Evolutionary conservation across 2,329 filamentous ascomycete species (phyloP).

Genomic region (Colletotrichum kahawae): DNA sequence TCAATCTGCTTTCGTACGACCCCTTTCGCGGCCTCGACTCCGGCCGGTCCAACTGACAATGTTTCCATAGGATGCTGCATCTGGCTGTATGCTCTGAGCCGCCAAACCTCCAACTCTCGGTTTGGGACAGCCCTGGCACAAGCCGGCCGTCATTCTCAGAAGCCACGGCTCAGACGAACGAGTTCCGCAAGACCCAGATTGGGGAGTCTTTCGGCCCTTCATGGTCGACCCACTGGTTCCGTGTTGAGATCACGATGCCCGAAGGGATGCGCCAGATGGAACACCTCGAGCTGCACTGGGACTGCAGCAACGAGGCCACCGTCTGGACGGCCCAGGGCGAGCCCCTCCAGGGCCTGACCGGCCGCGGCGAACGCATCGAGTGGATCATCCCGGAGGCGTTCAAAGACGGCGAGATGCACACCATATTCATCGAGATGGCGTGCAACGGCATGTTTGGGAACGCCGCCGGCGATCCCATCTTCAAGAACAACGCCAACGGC

Average conservation of each 20-base stretch:
- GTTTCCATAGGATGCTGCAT: constrained; percentile 7
- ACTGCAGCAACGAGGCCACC: constrained; percentile 71
- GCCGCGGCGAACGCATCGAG: constrained; percentile 65
- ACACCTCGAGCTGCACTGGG: constrained; percentile 71
- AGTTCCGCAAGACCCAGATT: constrained; percentile 41
- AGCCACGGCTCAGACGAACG: constrained; percentile 18
- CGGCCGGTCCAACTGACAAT: not conserved
- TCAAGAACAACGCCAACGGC: constrained; percentile 46
- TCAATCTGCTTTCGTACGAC: constrained; percentile 23
- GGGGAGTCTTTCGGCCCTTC: constrained; percentile 69
- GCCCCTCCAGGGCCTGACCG: constrained; percentile 69
- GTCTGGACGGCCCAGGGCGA: constrained; percentile 68
- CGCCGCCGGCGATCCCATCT: constrained; percentile 19
- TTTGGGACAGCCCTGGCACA: constrained; percentile 23
- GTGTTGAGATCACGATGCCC: constrained; percentile 63
- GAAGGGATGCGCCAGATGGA: constrained; percentile 58
- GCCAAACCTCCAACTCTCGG: constrained; percentile 18
- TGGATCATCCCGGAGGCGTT: constrained; percentile 67
- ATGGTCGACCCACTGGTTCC: constrained; percentile 78
- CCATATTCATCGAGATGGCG: constrained; percentile 73
- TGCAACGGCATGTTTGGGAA: constrained; percentile 73
- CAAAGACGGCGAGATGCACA: constrained; percentile 65
- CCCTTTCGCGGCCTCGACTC: not conserved
- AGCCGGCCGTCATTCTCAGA: constrained; percentile 21
- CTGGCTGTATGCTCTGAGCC: constrained; percentile 16